phyloP scores from a whole-genome alignment of 768 basidiomycete genomes.

The Xerocomellus chrysenteron region DNA sequence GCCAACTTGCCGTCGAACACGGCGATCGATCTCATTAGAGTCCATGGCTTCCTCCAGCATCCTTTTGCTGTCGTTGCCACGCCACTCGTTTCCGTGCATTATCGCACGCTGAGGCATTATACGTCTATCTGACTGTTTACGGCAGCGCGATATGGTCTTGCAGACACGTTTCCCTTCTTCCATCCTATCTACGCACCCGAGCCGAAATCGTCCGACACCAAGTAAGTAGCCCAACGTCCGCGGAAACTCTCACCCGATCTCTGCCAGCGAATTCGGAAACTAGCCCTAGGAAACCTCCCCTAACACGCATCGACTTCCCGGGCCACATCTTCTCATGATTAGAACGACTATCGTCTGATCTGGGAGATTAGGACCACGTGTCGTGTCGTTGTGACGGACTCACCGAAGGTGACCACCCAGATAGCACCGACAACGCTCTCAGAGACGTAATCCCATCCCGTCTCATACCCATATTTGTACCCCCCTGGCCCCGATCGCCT shows the following conservation, averaged over 20 bases:
- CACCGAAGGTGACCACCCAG: neutral
- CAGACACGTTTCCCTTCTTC: slow-evolving; percentile 15
- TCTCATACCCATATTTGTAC: neutral
- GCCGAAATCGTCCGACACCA: neutral
- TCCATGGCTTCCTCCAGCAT: neutral
- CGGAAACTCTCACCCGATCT: neutral
- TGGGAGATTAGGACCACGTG: neutral
- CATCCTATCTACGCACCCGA: slow-evolving; percentile 8
- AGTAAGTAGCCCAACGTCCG: neutral
- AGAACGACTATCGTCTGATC: too few species aligned
- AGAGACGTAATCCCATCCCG: slow-evolving; percentile 13
- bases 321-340: too few species aligned
- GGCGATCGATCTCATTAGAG: neutral
- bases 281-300: neutral
- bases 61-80: neutral
- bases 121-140: slow-evolving; percentile 5
- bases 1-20: neutral
- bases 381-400: neutral
- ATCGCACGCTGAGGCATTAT: slow-evolving; percentile 8
- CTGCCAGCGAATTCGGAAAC: neutral
- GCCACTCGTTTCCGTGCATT: neutral
- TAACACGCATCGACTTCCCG: neutral
- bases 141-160: slow-evolving; percentile 1
- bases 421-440: neutral
- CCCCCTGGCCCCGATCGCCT: slow-evolving; percentile 20